Conservation (phyloP, 2,329 filamentous ascomycete genomes). For the Aspergillus sp. region DNA sequence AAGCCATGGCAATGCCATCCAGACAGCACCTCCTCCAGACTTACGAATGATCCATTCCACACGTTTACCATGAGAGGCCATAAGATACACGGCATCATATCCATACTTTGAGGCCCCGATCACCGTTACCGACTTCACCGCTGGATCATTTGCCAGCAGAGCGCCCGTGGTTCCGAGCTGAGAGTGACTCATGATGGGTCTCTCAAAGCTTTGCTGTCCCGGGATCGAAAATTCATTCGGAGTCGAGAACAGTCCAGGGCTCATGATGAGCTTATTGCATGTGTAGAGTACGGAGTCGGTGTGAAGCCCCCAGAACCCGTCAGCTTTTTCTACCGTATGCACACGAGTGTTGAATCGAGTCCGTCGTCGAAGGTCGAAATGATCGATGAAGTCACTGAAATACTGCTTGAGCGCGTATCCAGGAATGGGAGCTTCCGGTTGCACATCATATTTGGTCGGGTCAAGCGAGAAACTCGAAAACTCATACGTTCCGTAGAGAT, state of each 20-base stretch:
- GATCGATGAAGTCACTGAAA: background rate
- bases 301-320: background rate
- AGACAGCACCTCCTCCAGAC: slow-evolving; percentile 3
- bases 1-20: background rate
- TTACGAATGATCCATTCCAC: slow-evolving; percentile 11
- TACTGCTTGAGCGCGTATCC: background rate
- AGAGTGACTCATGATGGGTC: slow-evolving; percentile 1
- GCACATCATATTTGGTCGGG: background rate
- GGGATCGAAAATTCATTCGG: slow-evolving; percentile 1
- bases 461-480: slow-evolving; percentile 9
- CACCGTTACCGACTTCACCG: slow-evolving; percentile 4
- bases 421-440: background rate
- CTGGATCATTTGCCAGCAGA: background rate
- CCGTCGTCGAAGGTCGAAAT: slow-evolving; percentile 2
- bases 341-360: background rate
- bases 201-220: slow-evolving; percentile 1
- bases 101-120: slow-evolving; percentile 7
- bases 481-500: slow-evolving; percentile 6
- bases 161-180: background rate
- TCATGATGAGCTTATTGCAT: slow-evolving; percentile 9
- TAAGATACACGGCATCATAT: slow-evolving; percentile 7
- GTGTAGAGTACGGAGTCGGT: background rate
- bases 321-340: background rate
- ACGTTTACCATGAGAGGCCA: slow-evolving; percentile 4
- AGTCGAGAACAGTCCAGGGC: slow-evolving; percentile 4